These are phyloP conservation scores for Penicillium pancosmium DNA, from an alignment of 495 filamentous ascomycete species.

Conservation along the genomic window DNA sequence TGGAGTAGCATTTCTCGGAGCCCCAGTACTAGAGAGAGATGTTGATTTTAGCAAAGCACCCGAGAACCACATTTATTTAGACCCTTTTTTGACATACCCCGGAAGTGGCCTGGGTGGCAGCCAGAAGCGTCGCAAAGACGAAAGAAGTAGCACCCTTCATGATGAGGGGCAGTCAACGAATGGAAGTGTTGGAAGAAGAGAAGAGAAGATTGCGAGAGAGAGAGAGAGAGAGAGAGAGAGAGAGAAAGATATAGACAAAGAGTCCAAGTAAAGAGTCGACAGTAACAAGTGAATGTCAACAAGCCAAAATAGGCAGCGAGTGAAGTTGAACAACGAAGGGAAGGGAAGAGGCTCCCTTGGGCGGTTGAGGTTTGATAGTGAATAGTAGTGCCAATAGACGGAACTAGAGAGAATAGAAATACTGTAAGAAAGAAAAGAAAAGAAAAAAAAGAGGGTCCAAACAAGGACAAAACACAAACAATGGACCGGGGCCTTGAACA, in stretches of 20 bases:
- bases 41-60: slow-evolving; percentile 11
- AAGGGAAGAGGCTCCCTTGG: too few relatives aligned
- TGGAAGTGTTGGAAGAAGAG: neutral
- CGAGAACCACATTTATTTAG: neutral
- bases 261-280: neutral
- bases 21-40: slow-evolving; percentile 51
- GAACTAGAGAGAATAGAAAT: neutral
- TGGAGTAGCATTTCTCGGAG: slow-evolving; percentile 61
- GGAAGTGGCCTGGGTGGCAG: slow-evolving; percentile 31
- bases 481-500: neutral
- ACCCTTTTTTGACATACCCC: slow-evolving; percentile 27
- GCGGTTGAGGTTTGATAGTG: too few relatives aligned
- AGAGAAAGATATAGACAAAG: neutral
- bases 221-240: neutral
- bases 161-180: slow-evolving; percentile 16
- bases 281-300: neutral
- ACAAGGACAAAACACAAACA: neutral
- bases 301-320: neutral
- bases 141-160: slow-evolving; percentile 32
- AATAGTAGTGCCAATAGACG: neutral
- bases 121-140: slow-evolving; percentile 35
- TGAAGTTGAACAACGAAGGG: neutral
- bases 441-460: neutral
- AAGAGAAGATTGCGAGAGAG: neutral
- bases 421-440: slow-evolving; percentile 3